Evolutionary conservation across 345 rosid genomes (phyloP).

Genomic region (Pistacia vera): DNA sequence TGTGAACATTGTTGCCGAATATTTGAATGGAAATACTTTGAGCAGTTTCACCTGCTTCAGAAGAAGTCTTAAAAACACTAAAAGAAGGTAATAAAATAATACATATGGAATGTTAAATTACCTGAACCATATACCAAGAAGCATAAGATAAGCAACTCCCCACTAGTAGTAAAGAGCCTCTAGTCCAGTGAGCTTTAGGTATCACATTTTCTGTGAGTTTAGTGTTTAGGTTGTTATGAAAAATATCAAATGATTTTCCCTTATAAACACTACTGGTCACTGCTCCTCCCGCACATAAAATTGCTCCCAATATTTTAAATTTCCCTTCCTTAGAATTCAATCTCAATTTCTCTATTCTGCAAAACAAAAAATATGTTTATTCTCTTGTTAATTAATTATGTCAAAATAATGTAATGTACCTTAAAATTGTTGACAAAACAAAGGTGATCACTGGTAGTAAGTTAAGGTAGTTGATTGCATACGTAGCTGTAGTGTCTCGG

Average conservation of each 20-base stretch:
- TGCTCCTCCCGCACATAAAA: slow-evolving; percentile 46
- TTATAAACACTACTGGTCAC: slow-evolving; percentile 31
- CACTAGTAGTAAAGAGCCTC: slow-evolving; percentile 39
- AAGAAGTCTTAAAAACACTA: too few species aligned
- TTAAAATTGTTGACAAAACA: slow-evolving; percentile 27
- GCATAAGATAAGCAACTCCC: slow-evolving; percentile 41
- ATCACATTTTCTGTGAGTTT: not conserved
- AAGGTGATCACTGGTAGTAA: slow-evolving; percentile 49
- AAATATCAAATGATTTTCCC: slow-evolving; percentile 35
- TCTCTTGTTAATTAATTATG: too few species aligned
- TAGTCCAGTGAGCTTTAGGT: slow-evolving; percentile 18
- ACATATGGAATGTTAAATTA: slow-evolving; percentile 1
- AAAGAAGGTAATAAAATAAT: too few species aligned
- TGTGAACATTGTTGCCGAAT: slow-evolving; percentile 47
- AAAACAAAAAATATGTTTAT: too few species aligned
- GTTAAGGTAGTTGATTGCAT: slow-evolving; percentile 45
- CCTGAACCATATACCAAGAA: slow-evolving; percentile 50
- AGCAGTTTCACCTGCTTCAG: slow-evolving; percentile 35
- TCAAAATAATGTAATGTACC: slow-evolving; percentile 25
- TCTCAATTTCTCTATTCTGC: slow-evolving; percentile 40
- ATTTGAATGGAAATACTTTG: slow-evolving; percentile 39
- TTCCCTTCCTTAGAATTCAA: slow-evolving; percentile 34
- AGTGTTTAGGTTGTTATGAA: not conserved
- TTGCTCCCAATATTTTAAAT: slow-evolving; percentile 37
- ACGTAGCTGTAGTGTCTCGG: slow-evolving; percentile 47